Evolutionary conservation across 257 asterid species (phyloP).

Genomic region (Thymus quinquecostatus): DNA sequence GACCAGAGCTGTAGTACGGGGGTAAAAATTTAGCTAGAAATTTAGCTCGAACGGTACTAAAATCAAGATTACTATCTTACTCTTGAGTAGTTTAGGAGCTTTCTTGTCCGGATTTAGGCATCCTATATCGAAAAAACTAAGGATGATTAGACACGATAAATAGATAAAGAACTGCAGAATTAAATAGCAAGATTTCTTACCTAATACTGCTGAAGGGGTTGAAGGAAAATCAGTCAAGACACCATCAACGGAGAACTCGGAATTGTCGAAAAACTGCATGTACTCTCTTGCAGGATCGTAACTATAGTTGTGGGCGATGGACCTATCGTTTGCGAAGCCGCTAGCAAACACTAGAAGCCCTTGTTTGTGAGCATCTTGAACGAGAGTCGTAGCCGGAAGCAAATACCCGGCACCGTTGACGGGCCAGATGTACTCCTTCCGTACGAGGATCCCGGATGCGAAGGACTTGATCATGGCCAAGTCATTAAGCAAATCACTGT

Average conservation of each 20-base stretch:
- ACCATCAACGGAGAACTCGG: slow-evolving; percentile 87
- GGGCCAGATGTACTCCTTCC: slow-evolving; percentile 86
- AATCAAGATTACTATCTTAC: no score
- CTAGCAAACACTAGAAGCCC: slow-evolving; percentile 76
- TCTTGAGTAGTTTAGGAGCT: no score
- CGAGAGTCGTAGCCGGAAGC: slow-evolving; percentile 60
- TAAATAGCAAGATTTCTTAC: slow-evolving; percentile 36
- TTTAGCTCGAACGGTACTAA: no score
- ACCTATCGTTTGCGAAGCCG: slow-evolving; percentile 75
- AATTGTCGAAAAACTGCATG: slow-evolving; percentile 59
- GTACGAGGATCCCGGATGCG: slow-evolving; percentile 80
- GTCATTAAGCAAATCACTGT: slow-evolving; percentile 50
- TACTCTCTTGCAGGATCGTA: slow-evolving; percentile 81
- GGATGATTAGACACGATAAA: no score
- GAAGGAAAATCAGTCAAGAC: slow-evolving; percentile 75
- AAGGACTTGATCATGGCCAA: slow-evolving; percentile 58
- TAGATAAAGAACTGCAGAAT: no score
- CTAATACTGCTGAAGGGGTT: slow-evolving; percentile 79
- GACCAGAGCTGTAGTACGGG: slow-evolving; percentile 45
- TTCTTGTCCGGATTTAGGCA: slow-evolving; percentile 63
- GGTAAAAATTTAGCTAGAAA: no score
- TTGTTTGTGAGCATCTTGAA: slow-evolving; percentile 72
- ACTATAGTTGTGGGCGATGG: slow-evolving; percentile 77
- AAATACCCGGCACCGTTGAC: slow-evolving; percentile 30
- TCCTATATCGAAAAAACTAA: slow-evolving; percentile 42